A percentile compares a stretch with the other conserved stretches of the same genome.
These are phyloP conservation scores for Plantago coronopus DNA, from an alignment of 305 asterid genomes.

Conservation along the genomic window DNA sequence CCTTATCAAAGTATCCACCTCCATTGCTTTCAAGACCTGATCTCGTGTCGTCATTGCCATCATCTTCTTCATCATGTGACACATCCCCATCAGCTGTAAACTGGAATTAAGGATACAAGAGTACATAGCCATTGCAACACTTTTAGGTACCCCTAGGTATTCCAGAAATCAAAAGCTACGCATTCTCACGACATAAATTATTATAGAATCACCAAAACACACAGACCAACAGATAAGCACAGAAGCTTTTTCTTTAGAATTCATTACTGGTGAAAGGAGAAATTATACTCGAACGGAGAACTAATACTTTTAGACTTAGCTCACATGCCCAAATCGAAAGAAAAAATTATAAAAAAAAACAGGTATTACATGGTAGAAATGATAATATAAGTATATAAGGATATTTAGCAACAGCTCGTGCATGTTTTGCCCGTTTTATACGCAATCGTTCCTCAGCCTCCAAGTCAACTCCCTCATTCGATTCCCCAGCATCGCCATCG, in stretches of 20 bases:
- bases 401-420: slow-evolving; percentile 88
- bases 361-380: slow-evolving; percentile 2
- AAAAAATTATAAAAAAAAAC: slow-evolving; percentile 15
- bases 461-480: slow-evolving; percentile 35
- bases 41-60: slow-evolving; percentile 39
- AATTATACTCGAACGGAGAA: not conserved
- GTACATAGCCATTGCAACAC: slow-evolving; percentile 12
- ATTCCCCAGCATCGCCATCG: slow-evolving; percentile 36
- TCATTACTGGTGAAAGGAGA: too few relatives aligned
- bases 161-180: slow-evolving; percentile 4
- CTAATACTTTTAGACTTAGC: not conserved
- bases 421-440: slow-evolving; percentile 85
- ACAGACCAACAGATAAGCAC: slow-evolving; percentile 6
- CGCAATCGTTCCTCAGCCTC: slow-evolving; percentile 71
- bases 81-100: slow-evolving; percentile 54
- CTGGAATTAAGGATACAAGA: slow-evolving; percentile 57
- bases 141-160: too few relatives aligned
- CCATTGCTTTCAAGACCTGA: slow-evolving; percentile 50
- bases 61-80: slow-evolving; percentile 60
- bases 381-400: slow-evolving; percentile 32
- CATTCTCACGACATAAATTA: slow-evolving; percentile 10
- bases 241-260: not conserved
- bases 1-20: slow-evolving; percentile 74
- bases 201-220: slow-evolving; percentile 12
- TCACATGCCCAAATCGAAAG: not conserved